phyloP scores from a whole-genome alignment of 805 yeast species.

The Tetrapisispora nanseiensis region DNA sequence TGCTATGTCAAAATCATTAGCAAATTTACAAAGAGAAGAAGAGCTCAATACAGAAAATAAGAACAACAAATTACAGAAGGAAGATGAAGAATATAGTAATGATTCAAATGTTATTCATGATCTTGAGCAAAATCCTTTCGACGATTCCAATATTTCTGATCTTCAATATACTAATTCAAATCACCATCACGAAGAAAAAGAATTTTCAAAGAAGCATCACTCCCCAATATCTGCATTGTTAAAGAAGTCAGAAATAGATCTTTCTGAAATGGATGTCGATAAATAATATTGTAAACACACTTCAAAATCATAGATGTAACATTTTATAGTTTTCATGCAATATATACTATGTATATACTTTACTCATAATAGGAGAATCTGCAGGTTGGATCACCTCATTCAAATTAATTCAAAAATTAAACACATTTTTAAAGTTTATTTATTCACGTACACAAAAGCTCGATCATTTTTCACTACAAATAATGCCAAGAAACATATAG shows the following conservation, averaged over 20 bases:
- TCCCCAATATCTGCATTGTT: neutral
- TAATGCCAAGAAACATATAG: no score
- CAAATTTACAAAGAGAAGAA: neutral
- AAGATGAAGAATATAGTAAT: neutral
- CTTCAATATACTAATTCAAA: neutral
- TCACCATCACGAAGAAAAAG: conserved; percentile 1
- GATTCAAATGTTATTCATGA: neutral
- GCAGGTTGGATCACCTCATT: no score
- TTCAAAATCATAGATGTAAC: no score
- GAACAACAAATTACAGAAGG: neutral
- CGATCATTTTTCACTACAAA: no score
- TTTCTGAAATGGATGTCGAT: neutral
- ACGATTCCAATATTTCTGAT: neutral
- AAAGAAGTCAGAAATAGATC: neutral
- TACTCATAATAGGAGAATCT: no score
- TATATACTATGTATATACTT: no score
- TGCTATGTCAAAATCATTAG: neutral
- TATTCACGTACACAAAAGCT: no score
- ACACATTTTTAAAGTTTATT: no score
- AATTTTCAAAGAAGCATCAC: neutral
- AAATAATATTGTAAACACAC: no score
- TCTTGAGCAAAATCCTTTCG: conserved; percentile 1
- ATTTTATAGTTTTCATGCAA: no score
- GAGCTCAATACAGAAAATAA: neutral
- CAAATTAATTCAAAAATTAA: no score